Evolutionary conservation across 2,329 filamentous ascomycete genomes (phyloP).

Genomic region (Pestalotiopsis sp.): DNA sequence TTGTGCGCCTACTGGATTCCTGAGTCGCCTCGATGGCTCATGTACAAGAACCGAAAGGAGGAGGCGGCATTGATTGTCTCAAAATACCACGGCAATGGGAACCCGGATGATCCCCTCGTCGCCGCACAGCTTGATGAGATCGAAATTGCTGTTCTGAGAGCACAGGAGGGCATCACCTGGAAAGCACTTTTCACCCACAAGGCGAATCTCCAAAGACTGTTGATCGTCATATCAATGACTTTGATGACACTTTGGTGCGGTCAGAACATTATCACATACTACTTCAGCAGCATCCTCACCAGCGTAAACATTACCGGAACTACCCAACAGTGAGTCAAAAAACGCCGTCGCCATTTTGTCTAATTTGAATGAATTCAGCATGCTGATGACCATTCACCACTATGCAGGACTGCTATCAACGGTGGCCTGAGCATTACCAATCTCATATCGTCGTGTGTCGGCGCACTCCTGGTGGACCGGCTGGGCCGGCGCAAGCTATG

Average conservation of each 20-base stretch:
- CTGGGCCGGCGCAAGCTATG: conserved; percentile 16
- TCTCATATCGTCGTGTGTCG: neutral
- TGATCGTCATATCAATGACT: conserved; percentile 7
- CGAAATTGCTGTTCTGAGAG: conserved; percentile 4
- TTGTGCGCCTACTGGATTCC: neutral
- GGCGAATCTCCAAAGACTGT: conserved; percentile 3
- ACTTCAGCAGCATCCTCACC: conserved; percentile 13
- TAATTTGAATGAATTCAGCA: neutral
- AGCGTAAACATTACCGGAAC: conserved; percentile 5
- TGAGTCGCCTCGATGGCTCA: conserved; percentile 12
- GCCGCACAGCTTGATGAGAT: neutral
- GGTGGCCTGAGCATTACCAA: conserved; percentile 10
- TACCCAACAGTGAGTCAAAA: conserved; percentile 2
- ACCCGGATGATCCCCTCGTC: conserved; percentile 1
- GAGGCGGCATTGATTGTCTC: conserved; percentile 3
- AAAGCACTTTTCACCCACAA: conserved; percentile 3
- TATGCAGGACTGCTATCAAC: conserved; percentile 13
- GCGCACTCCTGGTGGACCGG: conserved; percentile 7
- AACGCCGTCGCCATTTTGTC: neutral
- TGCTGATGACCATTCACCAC: neutral
- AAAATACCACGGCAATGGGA: conserved; percentile 13
- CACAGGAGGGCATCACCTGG: conserved; percentile 8
- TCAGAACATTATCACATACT: conserved; percentile 15
- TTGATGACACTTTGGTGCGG: conserved; percentile 12
- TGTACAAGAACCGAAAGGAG: conserved; percentile 5